These are phyloP conservation scores for Abelmoschus esculentus DNA, from an alignment of 345 rosid genomes.

Conservation along the genomic window DNA sequence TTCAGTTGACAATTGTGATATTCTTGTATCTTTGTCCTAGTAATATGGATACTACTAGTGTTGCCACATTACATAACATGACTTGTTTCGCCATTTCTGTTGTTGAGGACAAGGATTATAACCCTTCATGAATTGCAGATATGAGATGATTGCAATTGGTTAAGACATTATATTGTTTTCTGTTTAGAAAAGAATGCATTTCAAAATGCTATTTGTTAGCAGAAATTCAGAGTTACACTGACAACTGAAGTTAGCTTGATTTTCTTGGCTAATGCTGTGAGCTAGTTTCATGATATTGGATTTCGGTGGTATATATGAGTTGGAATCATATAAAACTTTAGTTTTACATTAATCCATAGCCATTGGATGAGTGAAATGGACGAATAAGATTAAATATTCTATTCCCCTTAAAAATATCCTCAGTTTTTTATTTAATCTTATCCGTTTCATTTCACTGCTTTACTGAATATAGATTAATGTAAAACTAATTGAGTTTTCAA, in stretches of 20 bases:
- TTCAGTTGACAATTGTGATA: not conserved
- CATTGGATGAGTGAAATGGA: too few relatives aligned
- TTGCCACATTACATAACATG: not conserved
- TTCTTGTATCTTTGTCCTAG: not conserved
- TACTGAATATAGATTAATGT: too few relatives aligned
- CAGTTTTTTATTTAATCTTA: too few relatives aligned
- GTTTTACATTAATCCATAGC: too few relatives aligned
- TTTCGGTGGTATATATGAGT: too few relatives aligned
- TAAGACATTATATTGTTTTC: not conserved
- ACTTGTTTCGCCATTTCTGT: not conserved
- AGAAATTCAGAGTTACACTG: not conserved
- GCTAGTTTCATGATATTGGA: too few relatives aligned
- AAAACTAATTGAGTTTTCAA: too few relatives aligned
- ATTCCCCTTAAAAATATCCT: too few relatives aligned
- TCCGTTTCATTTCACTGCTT: too few relatives aligned
- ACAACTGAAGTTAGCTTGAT: not conserved
- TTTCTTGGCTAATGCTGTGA: not conserved
- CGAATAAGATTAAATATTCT: too few relatives aligned
- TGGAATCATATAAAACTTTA: too few relatives aligned
- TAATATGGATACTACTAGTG: not conserved
- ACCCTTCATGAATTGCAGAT: not conserved
- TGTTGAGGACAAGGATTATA: not conserved
- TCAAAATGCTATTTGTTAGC: not conserved
- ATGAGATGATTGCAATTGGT: not conserved
- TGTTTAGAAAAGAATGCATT: not conserved